Evolutionary conservation across 176 grass and related monocot species (phyloP).

Genomic region (Carex parvula): DNA sequence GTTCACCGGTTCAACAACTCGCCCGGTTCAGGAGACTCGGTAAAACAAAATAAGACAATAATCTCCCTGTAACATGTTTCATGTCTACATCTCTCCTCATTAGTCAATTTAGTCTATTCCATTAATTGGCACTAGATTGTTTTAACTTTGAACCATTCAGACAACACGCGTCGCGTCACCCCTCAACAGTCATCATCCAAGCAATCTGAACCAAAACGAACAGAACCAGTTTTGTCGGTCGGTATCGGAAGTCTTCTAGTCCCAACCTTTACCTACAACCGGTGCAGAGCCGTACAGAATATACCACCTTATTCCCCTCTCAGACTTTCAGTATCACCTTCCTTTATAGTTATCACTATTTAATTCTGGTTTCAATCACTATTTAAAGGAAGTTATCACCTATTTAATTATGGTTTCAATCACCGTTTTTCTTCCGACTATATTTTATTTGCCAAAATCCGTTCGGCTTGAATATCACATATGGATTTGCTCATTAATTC

Average conservation of each 20-base stretch:
- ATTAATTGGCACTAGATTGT: background rate
- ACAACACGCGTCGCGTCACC: slow-evolving; percentile 2
- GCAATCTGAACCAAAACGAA: background rate
- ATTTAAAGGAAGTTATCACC: too few relatives aligned
- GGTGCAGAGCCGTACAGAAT: background rate
- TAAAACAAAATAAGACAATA: background rate
- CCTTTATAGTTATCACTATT: too few relatives aligned
- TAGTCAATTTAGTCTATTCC: background rate
- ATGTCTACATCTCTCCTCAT: background rate
- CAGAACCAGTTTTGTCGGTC: background rate
- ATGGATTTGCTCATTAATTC: background rate
- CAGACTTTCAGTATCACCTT: too few relatives aligned
- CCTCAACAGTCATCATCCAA: background rate
- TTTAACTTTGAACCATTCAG: slow-evolving; percentile 11
- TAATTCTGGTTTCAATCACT: too few relatives aligned
- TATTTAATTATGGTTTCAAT: too few relatives aligned
- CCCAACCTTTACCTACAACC: background rate
- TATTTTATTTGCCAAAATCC: background rate
- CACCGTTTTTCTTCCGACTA: background rate
- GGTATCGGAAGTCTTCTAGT: background rate
- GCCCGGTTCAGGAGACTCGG: background rate
- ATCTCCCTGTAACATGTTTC: background rate
- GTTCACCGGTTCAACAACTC: background rate
- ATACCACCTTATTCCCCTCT: background rate
- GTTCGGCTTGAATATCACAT: background rate